Base-by-base conservation (phyloP, 106 monocot genomes). In the Agapanthus africanus region DNA sequence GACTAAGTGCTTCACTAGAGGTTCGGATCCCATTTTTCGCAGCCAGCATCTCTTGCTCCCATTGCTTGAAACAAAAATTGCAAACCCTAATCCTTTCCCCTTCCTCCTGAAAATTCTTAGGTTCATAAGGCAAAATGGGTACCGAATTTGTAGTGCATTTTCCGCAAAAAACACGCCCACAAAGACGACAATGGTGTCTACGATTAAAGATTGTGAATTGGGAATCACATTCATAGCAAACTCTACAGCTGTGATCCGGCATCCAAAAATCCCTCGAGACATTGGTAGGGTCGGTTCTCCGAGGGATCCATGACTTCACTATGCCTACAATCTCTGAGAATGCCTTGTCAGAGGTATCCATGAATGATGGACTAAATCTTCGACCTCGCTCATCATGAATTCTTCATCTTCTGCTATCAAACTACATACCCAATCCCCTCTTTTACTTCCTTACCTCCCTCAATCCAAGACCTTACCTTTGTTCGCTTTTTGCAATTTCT, bases 101-200 rank as follows among this genome's bases (percentile, higher is more conserved):
- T 23, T 85, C 83, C 56, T 75, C 83, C 18, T 54, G 31, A 36
- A 19, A 27, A 40, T 40, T 56, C 5, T 50, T 76, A 26, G 60
- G n/a, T 11, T 79, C 76, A 69, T 71, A 70, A 46, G 73, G 68
- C 3, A 62, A 37, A 59, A 79, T 62, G 23, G 90, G 82, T 16
- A 99, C 73, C n/a, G 81, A 83, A 73, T 93, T 87, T 31, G 79
- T 51, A 8, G 99, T 85, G 78, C 99, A 99, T 54, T 63, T 85
- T n/a, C 87, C 89, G 71, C 99, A 99, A 63, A 99, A 99, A 49
- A 93, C 79, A 25, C 84, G 88, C 3, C 99, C 99, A 23, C 99
- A 99, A 37, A 73, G 74, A n/a, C 93, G 87, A 54, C 93, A 93
- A 71, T 99, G 99, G 75, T 99, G 99, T 34, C 81, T 74, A 11